These are phyloP conservation scores for Phoenix roebelenii DNA, from an alignment of 176 grass and related monocot genomes.

Conservation along the genomic window DNA sequence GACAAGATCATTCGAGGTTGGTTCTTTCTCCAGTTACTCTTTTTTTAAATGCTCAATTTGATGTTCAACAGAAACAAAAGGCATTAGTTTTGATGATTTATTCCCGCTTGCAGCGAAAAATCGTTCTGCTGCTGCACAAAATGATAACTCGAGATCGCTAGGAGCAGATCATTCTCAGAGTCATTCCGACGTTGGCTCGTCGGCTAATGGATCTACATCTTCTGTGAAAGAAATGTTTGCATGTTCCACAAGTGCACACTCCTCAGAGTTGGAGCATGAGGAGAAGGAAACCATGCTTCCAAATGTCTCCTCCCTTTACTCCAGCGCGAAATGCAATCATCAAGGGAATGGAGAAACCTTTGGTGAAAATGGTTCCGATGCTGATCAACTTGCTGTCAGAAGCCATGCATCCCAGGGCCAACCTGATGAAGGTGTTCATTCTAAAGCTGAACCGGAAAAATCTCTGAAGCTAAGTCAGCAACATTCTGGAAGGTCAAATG, in stretches of 20 bases:
- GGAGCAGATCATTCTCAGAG: not conserved
- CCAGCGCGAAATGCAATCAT: not conserved
- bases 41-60: too few species aligned
- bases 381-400: too few species aligned
- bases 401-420: too few species aligned
- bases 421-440: too few species aligned
- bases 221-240: conserved; percentile 11
- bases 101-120: conserved; percentile 38
- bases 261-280: not conserved
- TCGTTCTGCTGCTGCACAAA: not conserved
- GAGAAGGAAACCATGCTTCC: too few species aligned
- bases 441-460: too few species aligned
- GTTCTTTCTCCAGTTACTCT: not conserved
- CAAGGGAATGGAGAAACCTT: not conserved
- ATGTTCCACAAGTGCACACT: not conserved
- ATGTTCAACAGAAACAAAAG: too few species aligned
- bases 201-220: conserved; percentile 21
- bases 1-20: conserved; percentile 61
- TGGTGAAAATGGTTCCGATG: too few species aligned
- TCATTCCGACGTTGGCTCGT: conserved; percentile 19
- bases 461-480: too few species aligned
- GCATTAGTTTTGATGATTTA: not conserved
- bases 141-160: not conserved
- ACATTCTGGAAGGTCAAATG: conserved; percentile 1
- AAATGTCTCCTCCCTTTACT: too few species aligned